Evolutionary conservation across 768 basidiomycete species (phyloP).

Genomic region (Sutorius australiensis): DNA sequence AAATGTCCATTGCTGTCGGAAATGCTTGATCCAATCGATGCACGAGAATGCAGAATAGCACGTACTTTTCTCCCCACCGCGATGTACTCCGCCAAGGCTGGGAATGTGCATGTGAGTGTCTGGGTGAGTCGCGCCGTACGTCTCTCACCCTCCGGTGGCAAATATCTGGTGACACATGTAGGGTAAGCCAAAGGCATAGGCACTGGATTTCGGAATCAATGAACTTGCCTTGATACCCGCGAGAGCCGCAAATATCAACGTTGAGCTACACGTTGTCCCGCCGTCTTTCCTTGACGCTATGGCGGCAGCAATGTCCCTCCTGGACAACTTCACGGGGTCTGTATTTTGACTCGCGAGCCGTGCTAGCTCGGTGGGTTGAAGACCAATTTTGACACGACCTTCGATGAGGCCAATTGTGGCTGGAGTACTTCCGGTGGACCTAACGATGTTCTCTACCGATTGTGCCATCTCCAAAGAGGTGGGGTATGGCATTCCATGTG

Average conservation of each 20-base stretch:
- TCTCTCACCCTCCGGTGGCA: conserved; percentile 82
- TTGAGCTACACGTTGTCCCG: conserved; percentile 77
- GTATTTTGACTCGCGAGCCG: conserved; percentile 53
- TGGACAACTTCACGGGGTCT: conserved; percentile 63
- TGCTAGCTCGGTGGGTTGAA: conserved; percentile 61
- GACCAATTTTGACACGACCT: conserved; percentile 85
- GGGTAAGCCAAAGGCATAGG: conserved; percentile 6
- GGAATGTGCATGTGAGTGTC: conserved; percentile 8
- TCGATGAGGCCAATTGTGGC: conserved; percentile 85
- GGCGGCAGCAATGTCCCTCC: conserved; percentile 78
- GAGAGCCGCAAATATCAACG: conserved; percentile 68
- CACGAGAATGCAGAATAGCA: not conserved
- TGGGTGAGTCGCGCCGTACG: not conserved
- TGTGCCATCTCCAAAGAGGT: conserved; percentile 67
- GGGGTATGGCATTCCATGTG: conserved; percentile 88
- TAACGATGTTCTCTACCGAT: conserved; percentile 70
- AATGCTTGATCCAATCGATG: conserved; percentile 1
- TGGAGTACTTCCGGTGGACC: conserved; percentile 73
- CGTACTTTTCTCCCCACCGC: conserved; percentile 66
- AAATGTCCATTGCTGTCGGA: conserved; percentile 86
- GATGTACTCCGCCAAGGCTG: conserved; percentile 82
- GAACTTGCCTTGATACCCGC: conserved; percentile 76
- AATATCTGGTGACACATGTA: conserved; percentile 65
- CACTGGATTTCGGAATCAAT: not conserved
- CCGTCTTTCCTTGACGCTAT: conserved; percentile 67